These are phyloP conservation scores for Gloeostereum incarnatum DNA, from an alignment of 768 basidiomycete species.

Conservation along the genomic window DNA sequence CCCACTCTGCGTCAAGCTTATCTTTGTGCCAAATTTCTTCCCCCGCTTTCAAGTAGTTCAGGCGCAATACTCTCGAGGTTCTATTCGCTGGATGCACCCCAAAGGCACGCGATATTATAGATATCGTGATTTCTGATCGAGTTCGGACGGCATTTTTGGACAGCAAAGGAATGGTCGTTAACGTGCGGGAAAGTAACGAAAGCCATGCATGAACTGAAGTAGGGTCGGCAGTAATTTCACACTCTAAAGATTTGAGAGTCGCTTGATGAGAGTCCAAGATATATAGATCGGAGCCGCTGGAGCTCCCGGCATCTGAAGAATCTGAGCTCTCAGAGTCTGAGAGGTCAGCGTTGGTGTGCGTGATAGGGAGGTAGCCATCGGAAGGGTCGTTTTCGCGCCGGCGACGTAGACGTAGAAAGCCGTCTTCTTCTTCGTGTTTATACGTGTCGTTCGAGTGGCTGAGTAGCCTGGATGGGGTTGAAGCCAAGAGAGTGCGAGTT, in stretches of 20 bases:
- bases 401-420: slow-evolving; percentile 52
- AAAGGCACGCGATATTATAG: slow-evolving; percentile 60
- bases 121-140: slow-evolving; percentile 61
- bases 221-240: slow-evolving; percentile 40
- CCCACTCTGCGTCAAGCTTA: slow-evolving; percentile 59
- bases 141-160: slow-evolving; percentile 64
- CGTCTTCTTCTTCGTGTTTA: slow-evolving; percentile 57
- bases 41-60: slow-evolving; percentile 62
- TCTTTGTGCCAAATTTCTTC: slow-evolving; percentile 61
- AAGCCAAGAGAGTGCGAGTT: slow-evolving; percentile 42
- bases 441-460: slow-evolving; percentile 22
- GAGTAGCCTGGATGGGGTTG: slow-evolving; percentile 43
- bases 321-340: slow-evolving; percentile 22
- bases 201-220: slow-evolving; percentile 52
- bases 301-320: slow-evolving; percentile 20
- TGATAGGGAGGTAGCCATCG: slow-evolving; percentile 46
- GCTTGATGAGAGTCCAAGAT: slow-evolving; percentile 46
- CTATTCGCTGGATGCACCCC: slow-evolving; percentile 41
- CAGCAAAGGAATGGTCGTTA: slow-evolving; percentile 48
- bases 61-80: slow-evolving; percentile 38
- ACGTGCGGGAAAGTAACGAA: slow-evolving; percentile 48
- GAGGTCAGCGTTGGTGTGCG: slow-evolving; percentile 8
- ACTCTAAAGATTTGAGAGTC: slow-evolving; percentile 50
- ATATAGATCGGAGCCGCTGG: slow-evolving; percentile 24
- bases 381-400: slow-evolving; percentile 16